A percentile compares a stretch with the other conserved stretches of the same genome.
Conservation (phyloP, 306 rosid genomes). For the Benincasa hispida region DNA sequence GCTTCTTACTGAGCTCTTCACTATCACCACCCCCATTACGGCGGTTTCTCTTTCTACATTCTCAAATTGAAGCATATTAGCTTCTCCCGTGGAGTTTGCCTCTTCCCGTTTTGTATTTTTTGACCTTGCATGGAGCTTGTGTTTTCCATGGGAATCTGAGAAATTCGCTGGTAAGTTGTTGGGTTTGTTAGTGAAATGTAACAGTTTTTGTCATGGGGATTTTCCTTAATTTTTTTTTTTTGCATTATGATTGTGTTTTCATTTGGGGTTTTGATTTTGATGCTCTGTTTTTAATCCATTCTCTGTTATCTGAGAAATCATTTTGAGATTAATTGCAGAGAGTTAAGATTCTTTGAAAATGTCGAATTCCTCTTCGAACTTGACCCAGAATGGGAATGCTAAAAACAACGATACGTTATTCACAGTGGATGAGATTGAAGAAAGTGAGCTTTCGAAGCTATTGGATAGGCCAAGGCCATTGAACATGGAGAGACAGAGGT, state of each 20-base stretch:
- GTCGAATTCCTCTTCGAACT: conserved; percentile 20
- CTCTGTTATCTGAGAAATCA: background rate
- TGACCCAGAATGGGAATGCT: conserved; percentile 31
- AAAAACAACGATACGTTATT: conserved; percentile 14
- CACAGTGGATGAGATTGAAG: conserved; percentile 28
- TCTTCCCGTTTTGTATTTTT: background rate
- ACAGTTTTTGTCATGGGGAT: too few species aligned
- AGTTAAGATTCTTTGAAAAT: conserved; percentile 17
- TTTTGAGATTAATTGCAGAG: conserved; percentile 22
- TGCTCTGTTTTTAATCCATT: background rate
- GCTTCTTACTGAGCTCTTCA: background rate
- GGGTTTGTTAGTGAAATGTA: background rate
- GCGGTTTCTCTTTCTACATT: conserved; percentile 5
- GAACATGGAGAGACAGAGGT: conserved; percentile 63
- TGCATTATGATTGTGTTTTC: background rate
- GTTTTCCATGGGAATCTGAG: background rate
- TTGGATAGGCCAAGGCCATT: conserved; percentile 49
- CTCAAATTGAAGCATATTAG: background rate
- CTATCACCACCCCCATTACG: background rate
- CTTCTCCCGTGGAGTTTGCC: background rate
- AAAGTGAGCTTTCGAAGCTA: conserved; percentile 42
- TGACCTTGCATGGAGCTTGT: conserved; percentile 11
- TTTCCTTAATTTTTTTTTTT: background rate
- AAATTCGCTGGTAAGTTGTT: background rate
- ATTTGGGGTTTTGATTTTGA: background rate